Base-by-base conservation (phyloP, 2,329 filamentous ascomycete genomes). In the Gnomoniopsis smithogilvyi region DNA sequence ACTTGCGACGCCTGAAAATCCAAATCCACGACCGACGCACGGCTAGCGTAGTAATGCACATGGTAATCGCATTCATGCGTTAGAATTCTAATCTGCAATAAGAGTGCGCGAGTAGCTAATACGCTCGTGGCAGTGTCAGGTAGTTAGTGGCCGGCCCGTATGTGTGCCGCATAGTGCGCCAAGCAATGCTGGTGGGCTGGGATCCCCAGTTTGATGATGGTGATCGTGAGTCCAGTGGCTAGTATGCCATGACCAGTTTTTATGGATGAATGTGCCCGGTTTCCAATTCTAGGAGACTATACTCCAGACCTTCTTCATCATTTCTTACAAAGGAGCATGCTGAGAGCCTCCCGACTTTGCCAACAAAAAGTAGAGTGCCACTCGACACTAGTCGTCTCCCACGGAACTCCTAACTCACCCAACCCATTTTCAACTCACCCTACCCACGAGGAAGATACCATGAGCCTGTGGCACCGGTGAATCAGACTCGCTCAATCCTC, bases 201-300 rank as follows among this genome's bases (percentile, higher is more conserved):
- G 56, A 49, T 58, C 50, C 56, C 49, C 50, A 41, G 56, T n/a
- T 12, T 36, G 46, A 43, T 46, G 49, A 46, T 51, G 45, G 30
- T 26, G 22, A 38, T 43, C 50, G 46, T 21, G 43, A 41, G 49
- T 30, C 49, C 26, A 41, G 56, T 33, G 56, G 38, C 49, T 51
- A 48, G 36, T 41, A 41, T 49, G 30, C 33, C 56, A 58, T 22
- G 22, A 24, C 54, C 54, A 51, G 15, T 26, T 8, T 34, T 51
- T 46, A 46, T 46, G 43, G 21, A 21, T 19, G 15, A 46, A 19
- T 3, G n/a, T 19, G n/a, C 43, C 43, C 43, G 17, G n/a, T 24
- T 46, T 19, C 15, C 15, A 14, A 43, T 46, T 46, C 43, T 17
- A 46, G 43, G 43, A 43, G 38, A 19, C 14, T 6, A 19, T 6